Evolutionary conservation across 495 filamentous ascomycete species (phyloP).

Genomic region (Podospora fimiseda): DNA sequence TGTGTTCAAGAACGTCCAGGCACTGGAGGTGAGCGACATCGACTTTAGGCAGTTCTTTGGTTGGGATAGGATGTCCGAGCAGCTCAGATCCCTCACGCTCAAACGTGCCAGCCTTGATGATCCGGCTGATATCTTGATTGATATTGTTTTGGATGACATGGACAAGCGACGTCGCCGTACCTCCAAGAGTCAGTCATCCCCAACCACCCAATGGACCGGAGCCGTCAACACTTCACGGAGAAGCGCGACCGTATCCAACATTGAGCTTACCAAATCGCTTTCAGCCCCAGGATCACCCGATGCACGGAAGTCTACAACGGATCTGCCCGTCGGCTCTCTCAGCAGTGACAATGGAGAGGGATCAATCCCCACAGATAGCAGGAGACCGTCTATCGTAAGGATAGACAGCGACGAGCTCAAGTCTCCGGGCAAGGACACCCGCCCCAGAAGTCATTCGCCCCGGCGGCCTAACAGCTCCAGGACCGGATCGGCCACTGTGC

Average conservation of each 20-base stretch:
- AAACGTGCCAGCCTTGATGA: conserved; percentile 85
- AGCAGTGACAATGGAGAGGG: conserved; percentile 36
- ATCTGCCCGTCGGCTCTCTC: conserved; percentile 40
- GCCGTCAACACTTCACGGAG: conserved; percentile 49
- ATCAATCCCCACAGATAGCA: conserved; percentile 23
- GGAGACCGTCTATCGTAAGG: conserved; percentile 35
- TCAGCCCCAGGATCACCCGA: conserved; percentile 63
- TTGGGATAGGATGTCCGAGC: conserved; percentile 37
- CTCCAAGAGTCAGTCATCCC: conserved; percentile 75
- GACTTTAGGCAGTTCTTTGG: conserved; percentile 96
- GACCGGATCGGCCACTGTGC: conserved; percentile 56
- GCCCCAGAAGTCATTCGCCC: conserved; percentile 72
- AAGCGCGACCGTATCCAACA: conserved; percentile 48
- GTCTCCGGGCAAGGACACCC: conserved; percentile 35
- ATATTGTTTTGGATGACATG: conserved; percentile 94
- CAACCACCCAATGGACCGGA: conserved; percentile 58
- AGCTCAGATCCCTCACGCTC: conserved; percentile 53
- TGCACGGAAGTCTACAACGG: conserved; percentile 39
- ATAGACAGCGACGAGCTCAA: conserved; percentile 35
- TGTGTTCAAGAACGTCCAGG: conserved; percentile 92
- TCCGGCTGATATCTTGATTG: conserved; percentile 78
- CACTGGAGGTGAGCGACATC: conserved; percentile 87
- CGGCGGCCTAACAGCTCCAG: conserved; percentile 65
- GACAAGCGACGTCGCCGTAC: conserved; percentile 83
- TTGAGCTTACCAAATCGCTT: conserved; percentile 49